Base-by-base conservation (phyloP, 352 stramenopile genomes). In the Globisporangium yorkense region DNA sequence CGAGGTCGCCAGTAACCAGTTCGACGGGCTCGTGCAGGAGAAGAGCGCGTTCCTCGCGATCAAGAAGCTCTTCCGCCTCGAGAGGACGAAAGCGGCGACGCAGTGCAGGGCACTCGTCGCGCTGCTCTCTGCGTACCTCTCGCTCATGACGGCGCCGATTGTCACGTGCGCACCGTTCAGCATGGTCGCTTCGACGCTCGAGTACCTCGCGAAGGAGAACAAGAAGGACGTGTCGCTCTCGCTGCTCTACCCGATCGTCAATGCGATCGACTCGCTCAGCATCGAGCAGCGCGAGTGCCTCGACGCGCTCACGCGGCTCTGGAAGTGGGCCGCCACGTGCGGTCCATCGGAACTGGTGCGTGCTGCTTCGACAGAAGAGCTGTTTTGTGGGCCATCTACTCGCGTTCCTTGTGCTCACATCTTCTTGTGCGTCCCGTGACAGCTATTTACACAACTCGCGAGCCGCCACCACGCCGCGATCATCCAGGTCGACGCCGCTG, bases 211-310 rank as follows among this genome's bases (percentile, higher is more conserved):
- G 24, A 72, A 65, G 33, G 54, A 74, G 39, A 60, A 55, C 16
- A 56, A 60, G 20, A 41, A 57, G 1, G 57, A 61, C 18, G 65
- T 78, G 10, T 71, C 76, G 39, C 52, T 66, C 43, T 56, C 73
- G 9, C 63, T 88, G 43, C 41, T 89, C 35, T 89, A 89, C 39
- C 80, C 77, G 57, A 69, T 89, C 27, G 75, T 89, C 57, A 85
- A 86, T 62, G 80, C 80, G 48, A 74, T 89, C 46, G 80, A 89
- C 50, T 76, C 77, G 35, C 74, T 87, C 51, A 75, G 62, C 29
- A 80, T 85, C 51, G 80, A 89, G 57, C 75, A 87, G 59, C 77
- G 80, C 16, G 80, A 89, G 47, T 89, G 80, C 56, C 75, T 89
- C 21, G 80, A 89, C 55, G 77, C 80, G 16, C 71, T 89, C 43